Conservation (phyloP, 2,329 filamentous ascomycete species). For the Sporothrix schenckii region DNA sequence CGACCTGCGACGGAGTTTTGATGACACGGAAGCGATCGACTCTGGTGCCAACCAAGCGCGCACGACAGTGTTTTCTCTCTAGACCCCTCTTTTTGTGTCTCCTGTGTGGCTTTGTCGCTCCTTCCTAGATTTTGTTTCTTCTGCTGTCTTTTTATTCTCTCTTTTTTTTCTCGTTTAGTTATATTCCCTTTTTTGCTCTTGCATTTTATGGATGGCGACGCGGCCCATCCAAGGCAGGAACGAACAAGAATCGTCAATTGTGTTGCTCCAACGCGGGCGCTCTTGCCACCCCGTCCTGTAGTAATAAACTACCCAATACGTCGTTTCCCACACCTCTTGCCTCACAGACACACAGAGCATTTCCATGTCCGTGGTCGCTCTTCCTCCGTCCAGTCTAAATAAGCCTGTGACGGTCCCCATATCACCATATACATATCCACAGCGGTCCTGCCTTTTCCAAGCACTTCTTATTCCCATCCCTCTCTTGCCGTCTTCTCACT, state of each 20-base stretch:
- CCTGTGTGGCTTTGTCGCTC: not conserved
- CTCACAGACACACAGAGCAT: not conserved
- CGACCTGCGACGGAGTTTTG: constrained; percentile 15
- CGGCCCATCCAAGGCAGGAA: constrained; percentile 29
- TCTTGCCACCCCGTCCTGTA: constrained; percentile 19
- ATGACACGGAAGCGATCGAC: constrained; percentile 27
- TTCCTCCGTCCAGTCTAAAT: constrained; percentile 25
- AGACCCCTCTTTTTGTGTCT: not conserved
- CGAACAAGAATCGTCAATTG: constrained; percentile 23
- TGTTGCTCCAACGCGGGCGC: constrained; percentile 1
- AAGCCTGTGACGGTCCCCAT: constrained; percentile 7
- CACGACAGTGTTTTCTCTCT: not conserved
- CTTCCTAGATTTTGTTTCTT: not conserved
- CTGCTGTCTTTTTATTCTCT: not conserved
- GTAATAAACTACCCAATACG: not conserved
- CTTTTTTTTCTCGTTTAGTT: not conserved
- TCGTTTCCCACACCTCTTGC: not conserved
- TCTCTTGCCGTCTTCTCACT: not conserved
- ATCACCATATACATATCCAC: constrained; percentile 7
- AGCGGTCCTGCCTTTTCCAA: constrained; percentile 1
- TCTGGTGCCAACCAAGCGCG: not conserved
- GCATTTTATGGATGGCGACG: not conserved
- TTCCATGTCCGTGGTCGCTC: constrained; percentile 24
- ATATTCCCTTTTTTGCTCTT: not conserved
- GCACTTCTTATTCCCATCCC: not conserved